These are phyloP conservation scores for Tetrahymena thermophila DNA, from an alignment of 73 alveolate species.

Conservation along the genomic window DNA sequence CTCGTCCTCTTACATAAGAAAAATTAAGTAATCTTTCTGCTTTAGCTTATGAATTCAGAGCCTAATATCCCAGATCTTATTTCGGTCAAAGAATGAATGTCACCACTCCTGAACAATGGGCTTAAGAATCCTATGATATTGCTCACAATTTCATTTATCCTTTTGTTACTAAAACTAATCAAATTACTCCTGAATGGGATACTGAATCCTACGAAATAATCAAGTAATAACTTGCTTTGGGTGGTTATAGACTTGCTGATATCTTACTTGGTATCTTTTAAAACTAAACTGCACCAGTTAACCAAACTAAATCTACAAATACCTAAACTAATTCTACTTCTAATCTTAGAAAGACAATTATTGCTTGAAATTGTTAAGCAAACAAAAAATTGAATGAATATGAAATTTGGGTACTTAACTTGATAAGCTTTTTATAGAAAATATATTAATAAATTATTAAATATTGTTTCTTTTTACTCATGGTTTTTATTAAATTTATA, in stretches of 20 bases:
- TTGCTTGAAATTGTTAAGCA: background rate
- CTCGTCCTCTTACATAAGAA: background rate
- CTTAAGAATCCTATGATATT: constrained; percentile 3
- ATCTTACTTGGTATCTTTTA: background rate
- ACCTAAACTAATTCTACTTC: background rate
- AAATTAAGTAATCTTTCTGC: background rate
- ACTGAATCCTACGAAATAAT: background rate
- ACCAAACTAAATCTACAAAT: background rate
- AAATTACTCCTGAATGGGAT: constrained; percentile 18
- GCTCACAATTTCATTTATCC: constrained; percentile 10
- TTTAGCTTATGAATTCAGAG: background rate
- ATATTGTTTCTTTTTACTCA: too few species aligned
- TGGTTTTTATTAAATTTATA: too few species aligned
- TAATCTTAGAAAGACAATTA: background rate
- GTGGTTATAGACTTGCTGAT: constrained; percentile 52
- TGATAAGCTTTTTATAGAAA: background rate
- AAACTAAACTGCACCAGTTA: background rate
- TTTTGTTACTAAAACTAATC: background rate
- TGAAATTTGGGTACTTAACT: too few species aligned
- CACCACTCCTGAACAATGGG: constrained; percentile 14
- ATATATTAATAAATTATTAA: too few species aligned
- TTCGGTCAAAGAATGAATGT: constrained; percentile 3
- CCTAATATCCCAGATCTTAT: constrained; percentile 1
- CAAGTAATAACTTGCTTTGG: constrained; percentile 35
- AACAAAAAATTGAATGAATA: background rate